These are phyloP conservation scores for Nakazawaea wickerhamii DNA, from an alignment of 805 yeast genomes.

Conservation along the genomic window DNA sequence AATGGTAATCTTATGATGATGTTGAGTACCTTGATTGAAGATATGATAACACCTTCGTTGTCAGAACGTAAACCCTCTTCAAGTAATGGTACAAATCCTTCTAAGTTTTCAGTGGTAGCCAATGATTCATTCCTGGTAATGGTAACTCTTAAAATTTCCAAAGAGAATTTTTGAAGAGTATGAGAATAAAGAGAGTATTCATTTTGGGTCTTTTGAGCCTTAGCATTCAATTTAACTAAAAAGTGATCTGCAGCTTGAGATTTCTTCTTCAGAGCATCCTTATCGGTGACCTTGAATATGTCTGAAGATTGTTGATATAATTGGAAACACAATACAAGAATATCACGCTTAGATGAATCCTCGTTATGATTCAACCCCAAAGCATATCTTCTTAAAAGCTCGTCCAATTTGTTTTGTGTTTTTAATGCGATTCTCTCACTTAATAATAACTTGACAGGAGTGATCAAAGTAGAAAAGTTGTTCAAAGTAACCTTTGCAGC, in stretches of 20 bases:
- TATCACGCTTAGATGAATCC: slow-evolving; percentile 49
- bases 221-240: slow-evolving; percentile 65
- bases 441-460: slow-evolving; percentile 64
- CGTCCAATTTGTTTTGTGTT: slow-evolving; percentile 71
- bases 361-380: slow-evolving; percentile 73
- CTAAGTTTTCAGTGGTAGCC: slow-evolving; percentile 52
- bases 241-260: slow-evolving; percentile 58
- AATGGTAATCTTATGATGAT: slow-evolving; percentile 59
- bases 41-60: slow-evolving; percentile 70
- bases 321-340: slow-evolving; percentile 69
- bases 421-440: slow-evolving; percentile 60
- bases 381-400: slow-evolving; percentile 68
- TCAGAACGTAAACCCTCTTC: slow-evolving; percentile 48
- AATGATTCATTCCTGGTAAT: slow-evolving; percentile 58
- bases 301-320: slow-evolving; percentile 51
- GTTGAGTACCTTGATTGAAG: slow-evolving; percentile 60
- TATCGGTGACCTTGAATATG: slow-evolving; percentile 18
- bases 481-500: slow-evolving; percentile 57
- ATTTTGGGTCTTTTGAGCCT: slow-evolving; percentile 44
- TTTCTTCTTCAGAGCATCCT: slow-evolving; percentile 16
- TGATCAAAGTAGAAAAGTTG: slow-evolving; percentile 50
- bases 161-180: slow-evolving; percentile 67
- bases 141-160: slow-evolving; percentile 71
- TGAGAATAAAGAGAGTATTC: slow-evolving; percentile 53
- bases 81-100: slow-evolving; percentile 71